phyloP scores from a whole-genome alignment of 257 asterid species.

The Ocimum tenuiflorum region DNA sequence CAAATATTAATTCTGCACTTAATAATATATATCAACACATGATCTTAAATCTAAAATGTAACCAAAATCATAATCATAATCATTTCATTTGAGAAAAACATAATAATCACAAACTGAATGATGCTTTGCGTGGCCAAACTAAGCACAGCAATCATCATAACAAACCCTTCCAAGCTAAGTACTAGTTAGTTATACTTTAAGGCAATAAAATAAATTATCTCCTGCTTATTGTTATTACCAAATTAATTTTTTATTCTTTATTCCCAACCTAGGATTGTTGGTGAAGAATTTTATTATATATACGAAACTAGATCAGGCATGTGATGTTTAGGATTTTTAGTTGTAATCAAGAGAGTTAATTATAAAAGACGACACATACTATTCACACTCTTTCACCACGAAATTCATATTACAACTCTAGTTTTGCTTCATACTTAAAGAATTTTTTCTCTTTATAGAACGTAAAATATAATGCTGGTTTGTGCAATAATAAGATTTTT shows the following conservation, averaged over 20 bases:
- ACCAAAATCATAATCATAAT: neutral
- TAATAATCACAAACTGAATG: conserved; percentile 9
- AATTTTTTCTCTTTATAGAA: too few relatives aligned
- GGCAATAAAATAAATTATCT: neutral
- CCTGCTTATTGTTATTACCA: neutral
- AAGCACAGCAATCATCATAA: conserved; percentile 12
- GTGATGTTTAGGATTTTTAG: neutral
- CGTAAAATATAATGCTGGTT: too few relatives aligned
- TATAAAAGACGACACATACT: too few relatives aligned
- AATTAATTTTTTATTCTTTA: neutral
- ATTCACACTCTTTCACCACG: too few relatives aligned
- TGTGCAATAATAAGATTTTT: too few relatives aligned
- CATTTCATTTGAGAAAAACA: neutral
- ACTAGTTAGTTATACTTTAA: neutral
- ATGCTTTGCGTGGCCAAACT: conserved; percentile 13
- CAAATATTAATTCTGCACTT: too few relatives aligned
- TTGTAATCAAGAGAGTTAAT: too few relatives aligned
- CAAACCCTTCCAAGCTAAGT: conserved; percentile 10
- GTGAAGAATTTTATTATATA: neutral
- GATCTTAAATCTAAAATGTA: neutral
- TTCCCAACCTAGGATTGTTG: neutral
- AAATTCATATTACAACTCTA: too few relatives aligned
- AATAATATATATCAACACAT: too few relatives aligned
- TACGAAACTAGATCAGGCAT: neutral
- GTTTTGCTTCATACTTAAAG: too few relatives aligned